Conservation (phyloP, 2,329 filamentous ascomycete species). For the Aspergillus pseudoviridinutans region DNA sequence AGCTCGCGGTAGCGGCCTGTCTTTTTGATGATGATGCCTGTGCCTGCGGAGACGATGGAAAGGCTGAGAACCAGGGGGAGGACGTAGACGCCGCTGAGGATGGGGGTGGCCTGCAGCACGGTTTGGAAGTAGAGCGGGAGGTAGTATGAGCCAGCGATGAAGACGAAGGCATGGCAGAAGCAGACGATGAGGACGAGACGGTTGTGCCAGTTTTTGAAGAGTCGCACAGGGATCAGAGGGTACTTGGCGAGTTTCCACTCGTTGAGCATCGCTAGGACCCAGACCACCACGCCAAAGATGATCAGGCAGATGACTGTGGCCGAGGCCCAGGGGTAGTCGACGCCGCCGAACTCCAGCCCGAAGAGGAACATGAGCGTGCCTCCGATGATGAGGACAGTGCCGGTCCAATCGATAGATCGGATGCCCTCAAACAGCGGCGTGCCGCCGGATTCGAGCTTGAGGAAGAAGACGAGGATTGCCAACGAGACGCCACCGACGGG, state of each 20-base stretch:
- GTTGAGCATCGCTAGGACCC: slow-evolving; percentile 64
- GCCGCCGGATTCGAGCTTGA: slow-evolving; percentile 59
- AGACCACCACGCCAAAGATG: slow-evolving; percentile 63
- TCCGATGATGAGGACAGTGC: slow-evolving; percentile 63
- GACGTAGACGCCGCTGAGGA: slow-evolving; percentile 70
- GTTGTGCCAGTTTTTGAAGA: slow-evolving; percentile 67
- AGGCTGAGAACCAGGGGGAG: slow-evolving; percentile 67
- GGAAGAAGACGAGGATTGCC: slow-evolving; percentile 55
- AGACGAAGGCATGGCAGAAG: slow-evolving; percentile 71
- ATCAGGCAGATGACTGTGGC: slow-evolving; percentile 72
- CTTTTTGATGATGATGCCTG: slow-evolving; percentile 68
- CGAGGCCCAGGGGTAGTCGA: slow-evolving; percentile 70
- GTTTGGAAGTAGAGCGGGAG: slow-evolving; percentile 82
- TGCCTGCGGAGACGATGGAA: slow-evolving; percentile 58
- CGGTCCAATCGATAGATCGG: slow-evolving; percentile 61
- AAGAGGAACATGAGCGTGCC: slow-evolving; percentile 83
- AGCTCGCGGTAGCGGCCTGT: slow-evolving; percentile 62
- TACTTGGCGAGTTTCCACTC: slow-evolving; percentile 72
- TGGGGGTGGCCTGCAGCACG: slow-evolving; percentile 63
- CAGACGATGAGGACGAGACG: slow-evolving; percentile 61
- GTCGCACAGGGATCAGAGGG: slow-evolving; percentile 69
- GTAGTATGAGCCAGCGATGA: slow-evolving; percentile 76
- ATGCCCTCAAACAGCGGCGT: slow-evolving; percentile 56
- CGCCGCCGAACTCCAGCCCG: slow-evolving; percentile 79
- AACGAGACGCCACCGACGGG: slow-evolving; percentile 59